phyloP scores from a whole-genome alignment of 2,329 filamentous ascomycete species.

The Colletotrichum tabaci region DNA sequence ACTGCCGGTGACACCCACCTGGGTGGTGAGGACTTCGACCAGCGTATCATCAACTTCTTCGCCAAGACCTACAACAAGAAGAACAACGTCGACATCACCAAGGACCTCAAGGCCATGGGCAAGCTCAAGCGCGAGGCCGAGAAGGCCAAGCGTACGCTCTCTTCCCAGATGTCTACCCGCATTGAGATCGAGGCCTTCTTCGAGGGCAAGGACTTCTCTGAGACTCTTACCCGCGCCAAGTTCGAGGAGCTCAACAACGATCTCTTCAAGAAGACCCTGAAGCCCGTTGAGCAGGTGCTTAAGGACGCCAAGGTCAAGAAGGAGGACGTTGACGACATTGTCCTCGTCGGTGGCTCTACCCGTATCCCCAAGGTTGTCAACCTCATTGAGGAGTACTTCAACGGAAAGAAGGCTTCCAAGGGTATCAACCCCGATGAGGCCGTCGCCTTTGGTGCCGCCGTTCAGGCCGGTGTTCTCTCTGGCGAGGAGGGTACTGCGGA shows the following conservation, averaged over 20 bases:
- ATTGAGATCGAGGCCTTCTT: conserved; percentile 99
- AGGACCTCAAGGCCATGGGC: conserved; percentile 97
- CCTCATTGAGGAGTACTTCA: conserved; percentile 95
- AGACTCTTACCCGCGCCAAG: conserved; percentile 98
- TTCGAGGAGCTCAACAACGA: conserved; percentile 99
- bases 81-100: conserved; percentile 90
- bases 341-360: conserved; percentile 97
- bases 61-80: conserved; percentile 99
- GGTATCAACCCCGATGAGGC: conserved; percentile 99
- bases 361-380: conserved; percentile 97
- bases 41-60: conserved; percentile 96
- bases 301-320: conserved; percentile 99
- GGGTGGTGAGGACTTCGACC: conserved; percentile 99
- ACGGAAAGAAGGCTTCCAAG: conserved; percentile 97
- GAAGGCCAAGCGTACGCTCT: conserved; percentile 99
- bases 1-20: conserved; percentile 98
- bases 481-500: conserved; percentile 87
- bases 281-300: conserved; percentile 98
- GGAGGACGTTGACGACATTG: conserved; percentile 94
- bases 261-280: conserved; percentile 99
- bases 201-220: conserved; percentile 97
- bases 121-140: conserved; percentile 99
- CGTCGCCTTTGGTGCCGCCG: conserved; percentile 96
- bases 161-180: conserved; percentile 91
- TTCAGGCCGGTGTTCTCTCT: conserved; percentile 95